Base-by-base conservation (phyloP, 2,329 filamentous ascomycete genomes). In the Xylaria sp. region DNA sequence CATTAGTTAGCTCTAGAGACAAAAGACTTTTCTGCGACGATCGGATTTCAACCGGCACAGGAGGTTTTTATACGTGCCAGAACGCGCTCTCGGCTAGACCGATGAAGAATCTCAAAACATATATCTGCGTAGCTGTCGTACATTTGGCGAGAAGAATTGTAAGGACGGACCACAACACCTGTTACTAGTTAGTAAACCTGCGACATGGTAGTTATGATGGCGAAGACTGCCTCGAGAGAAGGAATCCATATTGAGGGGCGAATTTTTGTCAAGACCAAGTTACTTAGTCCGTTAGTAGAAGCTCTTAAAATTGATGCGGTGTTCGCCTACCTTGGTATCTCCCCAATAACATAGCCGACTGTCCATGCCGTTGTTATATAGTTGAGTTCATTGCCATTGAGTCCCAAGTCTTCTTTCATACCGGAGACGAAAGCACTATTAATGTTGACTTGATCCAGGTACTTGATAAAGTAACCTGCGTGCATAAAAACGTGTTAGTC, bases 401-500 rank as follows among this genome's bases (percentile, higher is more conserved):
- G 73, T 0, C 66, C 65, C 25, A 79, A 53, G 55, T 80, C 78
- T 56, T 79, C 76, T 47, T 80, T 76, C 80, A 82, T 81, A 0
- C 80, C 81, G 0, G 78, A 79, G 0, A 82, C 78, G 59, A 79
- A 82, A 3, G 81, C 80, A 42, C 74, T 79, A 61, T 75, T 78
- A 63, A 78, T 70, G 42, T 79, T 79, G 49, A 72, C 64, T 38
- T 74, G 73, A 31, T 74, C 73, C 2, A 72, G 64, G n/a, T 71
- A 62, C 69, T 82, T 82, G 70, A 80, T 79, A 60, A 82, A 81
- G 63, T 79, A 81, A 2, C 76, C n/a, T n/a, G n/a, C n/a, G n/a
- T n/a, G n/a, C n/a, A n/a, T n/a, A n/a, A n/a, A n/a, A n/a, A n/a
- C n/a, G n/a, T n/a, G n/a, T n/a, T n/a, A n/a, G n/a, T n/a, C n/a